Conservation (phyloP, 257 asterid genomes). For the Penstemon newberryi region DNA sequence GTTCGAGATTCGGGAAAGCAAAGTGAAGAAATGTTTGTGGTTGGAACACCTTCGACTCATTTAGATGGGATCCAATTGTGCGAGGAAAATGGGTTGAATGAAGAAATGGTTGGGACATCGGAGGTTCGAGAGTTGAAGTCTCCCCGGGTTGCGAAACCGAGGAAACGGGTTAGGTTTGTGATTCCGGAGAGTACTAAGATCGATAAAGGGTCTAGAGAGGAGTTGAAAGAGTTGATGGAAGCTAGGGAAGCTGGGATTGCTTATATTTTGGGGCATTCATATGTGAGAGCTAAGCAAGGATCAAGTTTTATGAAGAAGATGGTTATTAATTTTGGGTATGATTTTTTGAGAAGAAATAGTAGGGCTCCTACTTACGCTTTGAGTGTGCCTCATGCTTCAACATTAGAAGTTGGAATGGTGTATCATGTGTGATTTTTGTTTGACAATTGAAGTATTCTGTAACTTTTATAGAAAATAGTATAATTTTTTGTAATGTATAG, state of each 20-base stretch:
- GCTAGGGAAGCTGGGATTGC: constrained; percentile 91
- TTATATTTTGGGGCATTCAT: constrained; percentile 79
- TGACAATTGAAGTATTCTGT: neutral
- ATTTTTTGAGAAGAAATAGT: constrained; percentile 81
- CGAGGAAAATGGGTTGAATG: constrained; percentile 32
- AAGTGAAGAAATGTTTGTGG: constrained; percentile 62
- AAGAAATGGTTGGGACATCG: constrained; percentile 43
- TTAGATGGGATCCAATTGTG: constrained; percentile 43
- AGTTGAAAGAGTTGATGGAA: constrained; percentile 71
- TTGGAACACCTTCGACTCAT: constrained; percentile 73
- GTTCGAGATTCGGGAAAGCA: constrained; percentile 27
- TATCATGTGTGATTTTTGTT: constrained; percentile 57
- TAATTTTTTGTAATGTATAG: too few relatives aligned
- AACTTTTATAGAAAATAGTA: neutral
- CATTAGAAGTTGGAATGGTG: constrained; percentile 95
- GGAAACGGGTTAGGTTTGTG: constrained; percentile 75
- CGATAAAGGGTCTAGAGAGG: constrained; percentile 48
- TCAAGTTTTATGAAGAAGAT: constrained; percentile 68
- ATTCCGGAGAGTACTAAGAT: constrained; percentile 67
- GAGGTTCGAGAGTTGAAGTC: constrained; percentile 48
- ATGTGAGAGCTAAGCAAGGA: constrained; percentile 79
- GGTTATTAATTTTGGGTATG: constrained; percentile 78
- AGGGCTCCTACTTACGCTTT: constrained; percentile 66
- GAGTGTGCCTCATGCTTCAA: constrained; percentile 81
- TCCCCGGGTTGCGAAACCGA: constrained; percentile 30